These are phyloP conservation scores for Pinus tabuliformis DNA, from an alignment of 75 land plant genomes.

Conservation along the genomic window DNA sequence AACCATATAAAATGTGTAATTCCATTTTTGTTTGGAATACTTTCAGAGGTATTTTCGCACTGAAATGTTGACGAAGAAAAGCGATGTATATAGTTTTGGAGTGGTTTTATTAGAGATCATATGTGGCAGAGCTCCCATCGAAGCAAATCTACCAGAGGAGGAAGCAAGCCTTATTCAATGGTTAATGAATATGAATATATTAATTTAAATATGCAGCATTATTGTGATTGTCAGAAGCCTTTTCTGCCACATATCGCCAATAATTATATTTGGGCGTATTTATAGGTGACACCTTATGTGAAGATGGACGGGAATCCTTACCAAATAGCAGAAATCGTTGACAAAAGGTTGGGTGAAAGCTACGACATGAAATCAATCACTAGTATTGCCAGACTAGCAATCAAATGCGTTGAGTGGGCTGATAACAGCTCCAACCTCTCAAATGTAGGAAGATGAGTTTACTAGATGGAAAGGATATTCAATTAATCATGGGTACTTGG, in stretches of 20 bases:
- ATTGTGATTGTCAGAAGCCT: no score
- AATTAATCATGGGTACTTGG: no score
- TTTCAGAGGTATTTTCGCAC: slow-evolving; percentile 4
- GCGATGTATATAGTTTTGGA: slow-evolving; percentile 18
- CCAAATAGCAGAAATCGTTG: slow-evolving; percentile 6
- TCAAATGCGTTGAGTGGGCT: slow-evolving; percentile 10
- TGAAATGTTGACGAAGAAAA: slow-evolving; percentile 6
- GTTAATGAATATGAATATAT: background rate
- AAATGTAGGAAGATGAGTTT: no score
- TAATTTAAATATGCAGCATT: no score
- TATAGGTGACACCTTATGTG: background rate
- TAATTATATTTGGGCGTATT: background rate
- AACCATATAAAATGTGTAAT: background rate
- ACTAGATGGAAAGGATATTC: no score
- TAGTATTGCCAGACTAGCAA: slow-evolving; percentile 16
- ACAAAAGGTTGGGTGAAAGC: background rate
- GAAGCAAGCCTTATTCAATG: background rate
- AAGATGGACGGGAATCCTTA: background rate
- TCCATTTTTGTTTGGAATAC: no score
- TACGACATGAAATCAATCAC: slow-evolving; percentile 13
- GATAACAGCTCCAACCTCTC: no score
- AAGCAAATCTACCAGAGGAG: background rate
- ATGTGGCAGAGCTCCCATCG: background rate
- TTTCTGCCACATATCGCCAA: no score
- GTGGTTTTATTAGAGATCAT: slow-evolving; percentile 11